These are phyloP conservation scores for Immersiella caudata DNA, from an alignment of 495 filamentous ascomycete species.

Conservation along the genomic window DNA sequence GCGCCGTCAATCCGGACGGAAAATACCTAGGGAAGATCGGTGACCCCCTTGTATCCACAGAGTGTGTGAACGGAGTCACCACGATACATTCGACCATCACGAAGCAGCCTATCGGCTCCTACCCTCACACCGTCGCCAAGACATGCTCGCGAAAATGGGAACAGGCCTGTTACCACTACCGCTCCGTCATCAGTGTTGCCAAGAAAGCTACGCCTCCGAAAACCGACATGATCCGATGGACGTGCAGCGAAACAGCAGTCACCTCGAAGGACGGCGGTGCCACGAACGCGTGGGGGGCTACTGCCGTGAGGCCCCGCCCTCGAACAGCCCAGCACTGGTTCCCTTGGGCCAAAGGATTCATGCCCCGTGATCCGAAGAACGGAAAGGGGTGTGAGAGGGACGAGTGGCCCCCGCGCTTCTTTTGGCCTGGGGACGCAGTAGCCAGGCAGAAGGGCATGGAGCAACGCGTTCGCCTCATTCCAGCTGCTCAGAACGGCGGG, in stretches of 20 bases:
- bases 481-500: not conserved
- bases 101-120: not conserved
- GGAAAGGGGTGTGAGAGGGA: conserved; percentile 8
- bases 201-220: not conserved
- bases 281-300: not conserved
- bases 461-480: not conserved
- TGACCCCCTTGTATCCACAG: not conserved
- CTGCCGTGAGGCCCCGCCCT: not conserved
- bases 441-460: not conserved
- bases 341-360: not conserved
- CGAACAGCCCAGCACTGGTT: not conserved
- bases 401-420: not conserved
- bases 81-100: conserved; percentile 8
- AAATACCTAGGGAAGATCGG: not conserved
- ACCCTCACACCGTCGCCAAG: not conserved
- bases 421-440: not conserved
- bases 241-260: not conserved
- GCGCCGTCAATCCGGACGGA: not conserved
- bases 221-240: conserved; percentile 6
- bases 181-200: conserved; percentile 7
- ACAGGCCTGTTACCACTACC: not conserved
- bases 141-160: not conserved
- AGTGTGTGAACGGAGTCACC: not conserved
- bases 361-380: not conserved
- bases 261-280: not conserved